Evolutionary conservation across 805 yeast genomes (phyloP), one percentile per base, ranked within the genome.

Genomic region (Wickerhamomyces ciferrii): DNA sequence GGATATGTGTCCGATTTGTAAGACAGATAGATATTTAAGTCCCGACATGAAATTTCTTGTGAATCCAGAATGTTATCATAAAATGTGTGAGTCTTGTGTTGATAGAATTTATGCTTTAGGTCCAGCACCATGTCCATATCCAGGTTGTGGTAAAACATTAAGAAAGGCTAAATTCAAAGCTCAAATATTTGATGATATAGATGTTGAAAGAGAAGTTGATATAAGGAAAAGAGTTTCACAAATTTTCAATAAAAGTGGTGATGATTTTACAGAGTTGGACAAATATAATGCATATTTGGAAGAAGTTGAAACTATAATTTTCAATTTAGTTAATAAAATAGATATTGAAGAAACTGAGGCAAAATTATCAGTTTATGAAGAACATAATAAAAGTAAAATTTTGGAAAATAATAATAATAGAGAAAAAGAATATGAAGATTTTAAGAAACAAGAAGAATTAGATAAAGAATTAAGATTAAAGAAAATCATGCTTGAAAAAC

Each of bases 1-100:
- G 71, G 96, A 88, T 65, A 85, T 91, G 81, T 94, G 99, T 72
- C 98, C 98, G 27, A 89, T 94, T 59, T 94, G 99, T 74, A 89
- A 92, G 68, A 89, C 97, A 41, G 96, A 92, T 67, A 72, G 91
- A 63, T 94, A 94, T 65, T 74, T 94, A 50, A 88, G 96, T 40
- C 98, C 98, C 23, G 89, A 91, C 55, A 86, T 94, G 84, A 81
- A 77, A 53, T 92, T 94, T 61, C 78, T 92, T 46, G 90, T 94
- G 53, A 94, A 94, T 58, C 96, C 98, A 0, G 99, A 94, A 65
- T 94, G 99, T 68, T 94, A 94, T 62, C 99, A 94, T 63, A 92
- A 89, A 72, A 92, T 94, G 65, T 94, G 99, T 69, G 97, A 86
- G 56, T 82, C 96, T 2, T 94, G 99, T 68, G 98, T 92, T 39